Evolutionary conservation across 2,329 filamentous ascomycete species (phyloP).

Genomic region (Fusarium newnesense): DNA sequence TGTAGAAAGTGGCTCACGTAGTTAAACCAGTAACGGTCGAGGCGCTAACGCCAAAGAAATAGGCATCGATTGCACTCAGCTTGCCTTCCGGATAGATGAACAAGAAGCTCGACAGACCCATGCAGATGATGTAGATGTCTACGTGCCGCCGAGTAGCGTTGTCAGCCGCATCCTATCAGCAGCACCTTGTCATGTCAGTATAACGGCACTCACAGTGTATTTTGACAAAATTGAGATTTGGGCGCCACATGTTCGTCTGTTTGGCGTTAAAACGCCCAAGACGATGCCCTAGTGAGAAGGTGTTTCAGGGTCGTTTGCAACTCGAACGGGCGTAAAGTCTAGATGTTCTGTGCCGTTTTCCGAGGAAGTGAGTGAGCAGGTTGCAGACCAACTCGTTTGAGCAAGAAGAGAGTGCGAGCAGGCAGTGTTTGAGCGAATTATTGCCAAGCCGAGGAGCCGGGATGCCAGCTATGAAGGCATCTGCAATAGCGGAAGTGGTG

Average conservation of each 20-base stretch:
- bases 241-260: conserved; percentile 37
- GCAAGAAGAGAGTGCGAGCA: conserved; percentile 1
- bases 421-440: conserved; percentile 37
- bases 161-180: conserved; percentile 14
- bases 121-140: conserved; percentile 43
- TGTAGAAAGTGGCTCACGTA: conserved; percentile 49
- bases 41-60: conserved; percentile 60
- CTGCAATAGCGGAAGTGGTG: conserved; percentile 14
- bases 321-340: conserved; percentile 2
- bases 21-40: conserved; percentile 63
- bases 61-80: conserved; percentile 55
- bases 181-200: neutral
- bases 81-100: conserved; percentile 40
- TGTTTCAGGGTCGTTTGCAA: conserved; percentile 6
- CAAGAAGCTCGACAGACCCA: conserved; percentile 37
- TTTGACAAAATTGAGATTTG: conserved; percentile 42
- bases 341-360: conserved; percentile 21
- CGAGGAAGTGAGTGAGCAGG: conserved; percentile 8
- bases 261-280: conserved; percentile 13
- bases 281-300: neutral
- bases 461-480: conserved; percentile 21
- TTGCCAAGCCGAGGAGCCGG: conserved; percentile 10
- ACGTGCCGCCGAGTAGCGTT: neutral
- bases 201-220: conserved; percentile 41
- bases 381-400: conserved; percentile 21